Evolutionary conservation across 2,329 filamentous ascomycete species (phyloP).

Genomic region (Alternaria hordeiaustralica): DNA sequence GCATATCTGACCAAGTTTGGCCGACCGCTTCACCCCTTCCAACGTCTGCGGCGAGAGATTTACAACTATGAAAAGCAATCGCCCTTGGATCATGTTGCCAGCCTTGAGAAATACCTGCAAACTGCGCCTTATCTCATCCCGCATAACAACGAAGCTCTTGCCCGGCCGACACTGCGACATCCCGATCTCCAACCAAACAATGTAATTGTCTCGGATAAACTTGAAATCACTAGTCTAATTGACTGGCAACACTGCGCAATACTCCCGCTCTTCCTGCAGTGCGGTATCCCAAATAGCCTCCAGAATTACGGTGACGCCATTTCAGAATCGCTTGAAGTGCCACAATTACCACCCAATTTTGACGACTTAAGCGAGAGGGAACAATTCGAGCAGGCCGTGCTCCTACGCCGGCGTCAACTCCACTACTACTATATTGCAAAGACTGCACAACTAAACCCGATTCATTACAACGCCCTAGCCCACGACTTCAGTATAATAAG

Average conservation of each 20-base stretch:
- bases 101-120: constrained; percentile 38
- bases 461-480: constrained; percentile 34
- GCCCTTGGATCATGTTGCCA: constrained; percentile 35
- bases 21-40: constrained; percentile 38
- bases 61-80: constrained; percentile 39
- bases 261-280: constrained; percentile 48
- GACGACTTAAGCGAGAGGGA: constrained; percentile 27
- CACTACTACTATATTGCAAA: constrained; percentile 39
- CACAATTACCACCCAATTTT: constrained; percentile 32
- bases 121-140: constrained; percentile 33
- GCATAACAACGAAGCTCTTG: constrained; percentile 13
- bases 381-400: constrained; percentile 32
- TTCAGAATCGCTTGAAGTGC: constrained; percentile 28
- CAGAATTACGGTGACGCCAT: constrained; percentile 50
- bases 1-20: constrained; percentile 37
- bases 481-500: constrained; percentile 27
- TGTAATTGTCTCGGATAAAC: constrained; percentile 40
- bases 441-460: constrained; percentile 31
- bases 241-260: constrained; percentile 41
- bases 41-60: constrained; percentile 40
- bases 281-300: constrained; percentile 49
- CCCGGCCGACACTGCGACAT: constrained; percentile 40
- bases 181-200: constrained; percentile 45
- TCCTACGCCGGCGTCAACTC: constrained; percentile 37
- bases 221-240: constrained; percentile 47